Base-by-base conservation (phyloP, 2,329 filamentous ascomycete species). In the Tolypocladium capitatum region DNA sequence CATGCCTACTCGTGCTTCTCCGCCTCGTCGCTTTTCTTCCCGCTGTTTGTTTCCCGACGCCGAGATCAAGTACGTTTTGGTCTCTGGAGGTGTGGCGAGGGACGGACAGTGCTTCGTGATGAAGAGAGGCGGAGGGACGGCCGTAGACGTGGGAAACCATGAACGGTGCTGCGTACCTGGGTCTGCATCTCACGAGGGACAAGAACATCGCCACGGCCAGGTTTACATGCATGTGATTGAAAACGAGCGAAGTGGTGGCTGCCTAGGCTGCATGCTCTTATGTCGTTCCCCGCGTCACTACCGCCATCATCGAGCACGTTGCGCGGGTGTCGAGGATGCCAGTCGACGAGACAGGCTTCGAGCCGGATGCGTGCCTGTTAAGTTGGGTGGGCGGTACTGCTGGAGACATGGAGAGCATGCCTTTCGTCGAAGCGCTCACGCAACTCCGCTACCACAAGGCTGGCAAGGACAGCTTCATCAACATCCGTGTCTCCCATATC, bases 191-290 rank as follows among this genome's bases (percentile, higher is more conserved):
- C 51, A 87, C 81, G 9, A 75, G 83, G 52, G 89, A 95, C 57
- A 88, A 91, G 72, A 97, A 97, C 68, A 94, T 98, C 67, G 97
- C 92, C 4, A 95, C 91, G 6, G 92, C 92, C 62, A 97, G 72
- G 88, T 97, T 56, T 97, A 96, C 69, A 76, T 87, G 60, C 80
- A 85, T 58, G 90, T 96, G 47, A 89, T 95, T 34, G 80, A 89
- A 60, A 80, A 79, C 50, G 76, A 80, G 60, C 69, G 76, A 27
- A 66, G 67, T 35, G 77, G 78, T 48, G 83, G 91, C 63, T 97
- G 95, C 59, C 77, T 97, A 13, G 91, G 91, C 55, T 82, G 84
- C 65, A 89, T 90, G 18, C 84, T 94, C 16, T n/a, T 89, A 96
- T 66, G 84, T 94, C 46, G 89, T 97, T 5, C 91, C 91, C 2